phyloP scores from a whole-genome alignment of 2,329 filamentous ascomycete genomes.

The Clarireedia homoeocarpa region DNA sequence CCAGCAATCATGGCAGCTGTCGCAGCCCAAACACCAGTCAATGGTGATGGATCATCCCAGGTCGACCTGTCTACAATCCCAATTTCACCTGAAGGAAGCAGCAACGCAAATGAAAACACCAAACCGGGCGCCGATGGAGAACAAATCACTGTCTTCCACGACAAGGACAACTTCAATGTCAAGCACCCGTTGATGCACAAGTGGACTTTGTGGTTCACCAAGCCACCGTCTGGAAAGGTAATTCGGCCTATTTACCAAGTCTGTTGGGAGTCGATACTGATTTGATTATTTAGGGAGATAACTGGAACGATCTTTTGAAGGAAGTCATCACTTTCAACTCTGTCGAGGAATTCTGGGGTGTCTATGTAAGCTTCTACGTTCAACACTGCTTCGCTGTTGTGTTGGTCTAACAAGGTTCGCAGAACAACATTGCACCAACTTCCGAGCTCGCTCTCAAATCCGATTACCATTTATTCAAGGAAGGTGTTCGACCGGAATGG shows the following conservation, averaged over 20 bases:
- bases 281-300: constrained; percentile 62
- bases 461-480: constrained; percentile 99
- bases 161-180: constrained; percentile 98
- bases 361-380: constrained; percentile 66
- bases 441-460: constrained; percentile 96
- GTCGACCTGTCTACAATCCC: constrained; percentile 63
- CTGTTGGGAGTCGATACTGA: constrained; percentile 5
- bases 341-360: constrained; percentile 98
- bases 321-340: constrained; percentile 98
- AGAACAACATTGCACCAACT: constrained; percentile 98
- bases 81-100: constrained; percentile 56
- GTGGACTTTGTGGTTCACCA: constrained; percentile 99
- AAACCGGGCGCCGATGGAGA: constrained; percentile 44
- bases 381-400: neutral
- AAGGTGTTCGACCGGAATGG: constrained; percentile 94
- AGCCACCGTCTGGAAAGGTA: constrained; percentile 93
- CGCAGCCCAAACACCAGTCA: constrained; percentile 16
- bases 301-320: constrained; percentile 97
- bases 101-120: constrained; percentile 38
- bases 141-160: constrained; percentile 90
- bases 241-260: neutral
- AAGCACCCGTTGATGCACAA: constrained; percentile 97
- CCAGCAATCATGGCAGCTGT: constrained; percentile 23
- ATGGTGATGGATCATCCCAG: constrained; percentile 34
- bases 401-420: constrained; percentile 13